Base-by-base conservation (phyloP, 176 grass and related monocot genomes). In the Lolium perenne region DNA sequence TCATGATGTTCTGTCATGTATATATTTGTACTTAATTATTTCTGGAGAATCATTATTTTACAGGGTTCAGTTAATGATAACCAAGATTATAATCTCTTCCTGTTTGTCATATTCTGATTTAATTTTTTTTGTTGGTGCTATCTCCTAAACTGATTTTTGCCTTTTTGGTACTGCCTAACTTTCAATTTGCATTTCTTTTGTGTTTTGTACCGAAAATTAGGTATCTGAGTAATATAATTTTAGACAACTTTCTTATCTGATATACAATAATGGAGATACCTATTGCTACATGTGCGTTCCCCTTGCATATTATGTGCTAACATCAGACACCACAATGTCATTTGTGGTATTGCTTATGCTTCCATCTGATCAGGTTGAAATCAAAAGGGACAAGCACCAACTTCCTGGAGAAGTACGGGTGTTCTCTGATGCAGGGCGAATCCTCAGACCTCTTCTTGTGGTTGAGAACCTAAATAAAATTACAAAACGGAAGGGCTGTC, bases 381-480 rank as follows among this genome's bases (percentile, higher is more conserved):
- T 98, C 81, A 98, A 98, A 85, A 85, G 84, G 86, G 96, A 98
- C 82, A 90, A 84, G 46, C 70, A 92, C 80, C 88, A 98, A 73
- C 16, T 7, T 4, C 71, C 71, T 5, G 94, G 82, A 87, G 96
- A 98, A 86, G 90, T 98, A 45, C 93, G 92, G 73, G 86, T 98
- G 79, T 98, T 98, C 83, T 91, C 93, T 86, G 96, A 98, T 76
- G 74, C 88, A 46, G 93, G 96, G 70, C 86, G 93, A 91, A 89
- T 98, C 84, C 84, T 98, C 50, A 93, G 92, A 32, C 96, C 96
- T 49, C 93, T 98, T 89, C 88, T 98, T 84, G 88, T 95, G 71
- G 90, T 95, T 71, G 93, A 98, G 71, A 98, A 98, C 70, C 79
- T 98, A 18, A 85, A 92, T 49, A 98, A 94, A 91, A 95, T 95